A percentile compares a stretch with the other conserved stretches of the same genome.
Evolutionary conservation across 2,329 filamentous ascomycete genomes (phyloP).

Genomic region (Magnaporthiopsis incrustans): DNA sequence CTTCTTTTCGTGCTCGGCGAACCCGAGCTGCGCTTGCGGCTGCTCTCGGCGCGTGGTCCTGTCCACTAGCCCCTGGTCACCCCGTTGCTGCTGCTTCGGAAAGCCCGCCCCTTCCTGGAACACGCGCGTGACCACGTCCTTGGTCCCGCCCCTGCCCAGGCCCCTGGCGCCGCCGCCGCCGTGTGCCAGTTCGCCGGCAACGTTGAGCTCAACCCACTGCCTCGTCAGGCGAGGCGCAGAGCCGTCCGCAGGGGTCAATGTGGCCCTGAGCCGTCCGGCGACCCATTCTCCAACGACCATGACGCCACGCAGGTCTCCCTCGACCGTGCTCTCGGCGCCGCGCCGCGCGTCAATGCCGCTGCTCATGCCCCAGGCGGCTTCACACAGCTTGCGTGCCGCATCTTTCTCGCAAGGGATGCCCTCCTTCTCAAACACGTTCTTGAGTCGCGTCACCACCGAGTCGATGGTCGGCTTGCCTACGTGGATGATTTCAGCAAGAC

Average conservation of each 20-base stretch:
- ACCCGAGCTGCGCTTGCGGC: constrained; percentile 55
- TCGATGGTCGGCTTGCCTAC: constrained; percentile 84
- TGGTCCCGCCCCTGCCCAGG: constrained; percentile 61
- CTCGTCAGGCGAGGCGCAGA: constrained; percentile 51
- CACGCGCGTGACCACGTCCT: constrained; percentile 69
- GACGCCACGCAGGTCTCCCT: constrained; percentile 69
- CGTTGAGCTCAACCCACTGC: constrained; percentile 68
- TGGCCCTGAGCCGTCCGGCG: constrained; percentile 57
- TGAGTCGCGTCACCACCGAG: constrained; percentile 73
- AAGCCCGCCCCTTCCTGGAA: constrained; percentile 76
- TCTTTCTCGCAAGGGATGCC: constrained; percentile 83
- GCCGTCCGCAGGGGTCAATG: constrained; percentile 27
- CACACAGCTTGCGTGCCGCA: constrained; percentile 75
- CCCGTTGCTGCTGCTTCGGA: constrained; percentile 43
- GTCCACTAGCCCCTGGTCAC: constrained; percentile 14
- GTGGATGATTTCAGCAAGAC: constrained; percentile 81
- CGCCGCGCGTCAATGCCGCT: constrained; percentile 61
- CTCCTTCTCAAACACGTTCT: constrained; percentile 79
- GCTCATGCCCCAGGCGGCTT: constrained; percentile 73
- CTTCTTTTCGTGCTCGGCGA: constrained; percentile 65
- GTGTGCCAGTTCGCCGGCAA: constrained; percentile 59
- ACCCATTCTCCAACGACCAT: constrained; percentile 89
- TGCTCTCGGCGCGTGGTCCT: constrained; percentile 45
- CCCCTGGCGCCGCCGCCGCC: constrained; percentile 65
- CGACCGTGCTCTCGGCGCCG: constrained; percentile 58